A percentile compares a stretch with the other conserved stretches of the same genome.
Conservation (phyloP, 2,329 filamentous ascomycete species). For the Zymoseptoria tritici region DNA sequence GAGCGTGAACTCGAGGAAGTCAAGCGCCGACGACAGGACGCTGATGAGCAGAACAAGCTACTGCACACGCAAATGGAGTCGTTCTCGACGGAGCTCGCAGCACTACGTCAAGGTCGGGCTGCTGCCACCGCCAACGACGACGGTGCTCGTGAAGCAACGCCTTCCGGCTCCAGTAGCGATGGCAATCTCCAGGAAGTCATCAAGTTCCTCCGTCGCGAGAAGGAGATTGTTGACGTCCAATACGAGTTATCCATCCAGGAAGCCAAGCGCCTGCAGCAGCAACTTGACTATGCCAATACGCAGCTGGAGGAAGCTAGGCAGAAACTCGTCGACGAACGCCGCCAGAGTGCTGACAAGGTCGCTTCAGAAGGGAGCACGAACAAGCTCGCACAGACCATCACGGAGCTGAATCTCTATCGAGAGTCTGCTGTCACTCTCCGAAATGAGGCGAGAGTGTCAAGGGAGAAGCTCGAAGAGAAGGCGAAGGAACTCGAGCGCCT, state of each 20-base stretch:
- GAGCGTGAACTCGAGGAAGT: conserved; percentile 78
- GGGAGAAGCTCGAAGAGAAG: conserved; percentile 68
- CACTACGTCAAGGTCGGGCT: conserved; percentile 68
- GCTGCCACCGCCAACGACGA: conserved; percentile 46
- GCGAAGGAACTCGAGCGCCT: conserved; percentile 67
- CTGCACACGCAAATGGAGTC: conserved; percentile 83
- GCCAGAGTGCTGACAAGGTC: conserved; percentile 64
- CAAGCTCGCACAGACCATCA: conserved; percentile 87
- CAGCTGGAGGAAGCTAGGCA: conserved; percentile 84
- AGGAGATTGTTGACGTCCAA: conserved; percentile 96
- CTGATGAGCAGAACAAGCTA: conserved; percentile 81
- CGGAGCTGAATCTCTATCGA: conserved; percentile 90
- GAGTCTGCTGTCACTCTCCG: conserved; percentile 90
- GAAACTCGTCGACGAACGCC: conserved; percentile 84
- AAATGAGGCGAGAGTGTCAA: conserved; percentile 73
- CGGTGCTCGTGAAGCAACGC: conserved; percentile 32
- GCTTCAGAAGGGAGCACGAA: conserved; percentile 72
- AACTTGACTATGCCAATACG: conserved; percentile 76
- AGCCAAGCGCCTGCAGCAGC: conserved; percentile 78
- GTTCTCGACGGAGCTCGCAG: conserved; percentile 65
- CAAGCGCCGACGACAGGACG: conserved; percentile 70
- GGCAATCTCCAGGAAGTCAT: conserved; percentile 85
- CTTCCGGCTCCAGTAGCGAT: conserved; percentile 18
- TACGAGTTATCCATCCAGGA: conserved; percentile 85
- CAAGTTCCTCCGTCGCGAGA: conserved; percentile 84